Evolutionary conservation across 768 basidiomycete species (phyloP).

Genomic region (Lyophyllum atratum): DNA sequence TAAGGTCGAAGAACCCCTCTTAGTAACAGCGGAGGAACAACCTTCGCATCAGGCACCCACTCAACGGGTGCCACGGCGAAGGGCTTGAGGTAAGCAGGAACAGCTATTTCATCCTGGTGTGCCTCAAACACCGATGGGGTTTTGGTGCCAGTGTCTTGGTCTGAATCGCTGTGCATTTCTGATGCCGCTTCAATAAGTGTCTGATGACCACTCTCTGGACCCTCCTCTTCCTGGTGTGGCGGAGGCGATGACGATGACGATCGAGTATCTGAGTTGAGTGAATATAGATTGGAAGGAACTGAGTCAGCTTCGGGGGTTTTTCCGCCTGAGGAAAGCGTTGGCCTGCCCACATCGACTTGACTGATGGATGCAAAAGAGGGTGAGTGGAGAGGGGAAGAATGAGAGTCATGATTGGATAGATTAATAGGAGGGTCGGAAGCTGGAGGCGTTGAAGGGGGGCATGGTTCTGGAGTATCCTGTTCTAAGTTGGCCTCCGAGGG

Average conservation of each 20-base stretch:
- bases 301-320: neutral
- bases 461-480: neutral
- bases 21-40: slow-evolving; percentile 71
- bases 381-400: neutral
- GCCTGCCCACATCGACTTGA: neutral
- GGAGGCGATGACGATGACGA: neutral
- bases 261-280: neutral
- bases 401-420: neutral
- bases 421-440: neutral
- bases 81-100: slow-evolving; percentile 61
- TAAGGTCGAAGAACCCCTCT: slow-evolving; percentile 91
- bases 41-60: slow-evolving; percentile 59
- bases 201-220: slow-evolving; percentile 7
- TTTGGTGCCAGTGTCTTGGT: neutral
- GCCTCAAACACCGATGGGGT: neutral
- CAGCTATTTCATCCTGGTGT: slow-evolving; percentile 32
- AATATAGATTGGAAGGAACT: neutral
- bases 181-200: neutral
- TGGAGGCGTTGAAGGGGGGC: neutral
- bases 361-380: neutral
- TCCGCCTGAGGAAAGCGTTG: neutral
- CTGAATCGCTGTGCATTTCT: neutral
- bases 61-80: slow-evolving; percentile 74
- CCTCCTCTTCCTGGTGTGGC: slow-evolving; percentile 7
- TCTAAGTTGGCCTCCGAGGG: neutral